Base-by-base conservation (phyloP, 2,329 filamentous ascomycete genomes). In the Verticillium zaregamsianum region DNA sequence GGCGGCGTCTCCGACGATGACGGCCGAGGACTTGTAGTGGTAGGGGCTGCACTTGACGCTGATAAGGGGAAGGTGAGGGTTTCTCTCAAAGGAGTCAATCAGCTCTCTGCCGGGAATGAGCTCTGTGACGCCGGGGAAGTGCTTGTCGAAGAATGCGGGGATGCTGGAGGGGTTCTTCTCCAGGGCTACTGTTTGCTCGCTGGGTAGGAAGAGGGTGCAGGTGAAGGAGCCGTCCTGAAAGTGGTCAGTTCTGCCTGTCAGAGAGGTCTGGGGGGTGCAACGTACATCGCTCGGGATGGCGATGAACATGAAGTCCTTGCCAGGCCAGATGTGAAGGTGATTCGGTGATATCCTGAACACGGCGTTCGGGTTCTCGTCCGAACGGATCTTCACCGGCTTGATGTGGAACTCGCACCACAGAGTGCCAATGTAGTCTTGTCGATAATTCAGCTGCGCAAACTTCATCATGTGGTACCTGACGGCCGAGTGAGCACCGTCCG, bases 401-500 rank as follows among this genome's bases (percentile, higher is more conserved):
- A 99, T 92, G 58, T 88, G 88, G 72, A 99, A 98, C 72, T 99
- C 95, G 74, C 94, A 98, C 95, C 95, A 99, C 5, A 98, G 79
- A 0, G 93, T 95, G 74, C 98, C 94, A 71, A 99, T 95, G 74
- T 99, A 99, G 69, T 92, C 87, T 73, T 99, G 95, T 68, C 90
- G 84, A 72, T 97, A 99, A 76, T 95, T 87, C 86, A 98, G 92
- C 12, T 90, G 87, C 1, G 90, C 86, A 69, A 86, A 97, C 77
- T 98, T 98, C 94, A 99, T 99, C 77, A 99, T 80, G 72, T 98
- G 93, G 72, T 92, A 96, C 59, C 95, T 85, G 4, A 93, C 89
- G 54, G 93, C 89, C 0, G 94, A 98, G 76, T 99, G 94, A 0
- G 95, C 95, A 8, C 95, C 95, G 70, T 99, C 95, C 37, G 94